Evolutionary conservation across 768 basidiomycete species (phyloP), one percentile per base, ranked within the genome.

Genomic region (Psilocybe tampanensis): DNA sequence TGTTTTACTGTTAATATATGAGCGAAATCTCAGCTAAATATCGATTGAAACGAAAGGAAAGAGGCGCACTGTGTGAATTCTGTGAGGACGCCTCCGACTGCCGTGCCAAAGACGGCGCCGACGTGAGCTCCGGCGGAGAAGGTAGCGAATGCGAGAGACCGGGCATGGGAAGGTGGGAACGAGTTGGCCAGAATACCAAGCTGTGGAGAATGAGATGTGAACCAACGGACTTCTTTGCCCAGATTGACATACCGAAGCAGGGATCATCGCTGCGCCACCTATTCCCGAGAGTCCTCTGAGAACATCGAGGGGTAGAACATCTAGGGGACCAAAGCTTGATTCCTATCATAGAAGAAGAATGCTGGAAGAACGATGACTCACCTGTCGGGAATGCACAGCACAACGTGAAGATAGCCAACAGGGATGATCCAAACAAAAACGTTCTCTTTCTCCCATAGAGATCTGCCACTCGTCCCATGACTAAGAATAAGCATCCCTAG

Each of bases 101-200:
- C 72, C 26, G 78, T 77, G 1, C 94, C 93, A 13, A 94, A 72
- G 0, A 84, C 88, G 0, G 80, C 89, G 0, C 94, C 94, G 5
- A 95, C 66, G 0, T 95, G 93, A 0, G 89, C 91, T 23, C 95
- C 95, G 0, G 92, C 91, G 0, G 88, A 80, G 61, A 94, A 95
- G 0, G 88, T 85, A 0, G 94, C 84, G 60, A 95, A 96, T 0
- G 92, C 94, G 0, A 85, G 70, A 1, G 90, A 85, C 9, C 94
- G 83, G 0, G 86, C 79, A 12, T 75, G 75, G 1, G 73, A 74
- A 0, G 88, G 87, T 3, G 89, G 87, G 68, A 95, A 96, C 0
- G 86, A 75, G 45, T 88, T 80, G 0, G 94, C 94, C 32, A 96
- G 79, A 55, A 92, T 94, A 0, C 94, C 94, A 1, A 94, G 68